Evolutionary conservation across 352 stramenopile genomes (phyloP), one percentile per base, ranked within the genome.

Genomic region (Pythium rhizo-oryzae): DNA sequence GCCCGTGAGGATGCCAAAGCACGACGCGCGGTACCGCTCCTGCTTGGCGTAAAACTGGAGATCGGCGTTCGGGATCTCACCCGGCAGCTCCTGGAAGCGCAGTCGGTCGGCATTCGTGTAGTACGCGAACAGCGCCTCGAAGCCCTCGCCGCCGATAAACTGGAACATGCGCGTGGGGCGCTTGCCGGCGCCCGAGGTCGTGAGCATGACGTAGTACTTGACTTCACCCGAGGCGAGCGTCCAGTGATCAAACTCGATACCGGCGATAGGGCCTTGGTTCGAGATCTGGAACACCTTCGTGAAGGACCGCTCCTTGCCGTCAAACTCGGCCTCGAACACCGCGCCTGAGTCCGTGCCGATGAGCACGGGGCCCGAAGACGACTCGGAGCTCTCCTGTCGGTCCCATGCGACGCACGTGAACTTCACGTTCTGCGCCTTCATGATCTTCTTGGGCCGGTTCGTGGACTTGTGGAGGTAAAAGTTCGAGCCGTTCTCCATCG

Each of bases 111-210:
- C 78, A 62, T 82, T 91, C 33, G 81, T 83, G 76, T 98, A 97
- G 51, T 85, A 72, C 3, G 71, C 79, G 74, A 98, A 98, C 58
- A 98, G 79, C 4, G 83, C 59, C 55, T 97, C 88, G 30, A 98
- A 89, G 30, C 87, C 87, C 25, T 84, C 69, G 3, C 69, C 67
- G 16, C 92, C 89, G 59, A 97, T 75, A 67, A 98, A 98, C 69
- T 97, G 87, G 76, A 98, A 98, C 79, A 97, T 89, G 13, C 93
- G 87, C 24, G 89, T 97, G 0, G 93, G 92, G 9, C 86, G 74
- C 59, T 93, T 93, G n/a, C 87, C 85, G 7, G 82, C 81, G n/a
- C 84, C 89, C 9, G 89, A 96, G 18, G 85, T 95, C 28, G 84
- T 93, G 59, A 94, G 76, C 83, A 94, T 91, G 13, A 93, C 84